Base-by-base conservation (phyloP, 1,284 basidiomycete species). In the Ustilago shanxiensis region DNA sequence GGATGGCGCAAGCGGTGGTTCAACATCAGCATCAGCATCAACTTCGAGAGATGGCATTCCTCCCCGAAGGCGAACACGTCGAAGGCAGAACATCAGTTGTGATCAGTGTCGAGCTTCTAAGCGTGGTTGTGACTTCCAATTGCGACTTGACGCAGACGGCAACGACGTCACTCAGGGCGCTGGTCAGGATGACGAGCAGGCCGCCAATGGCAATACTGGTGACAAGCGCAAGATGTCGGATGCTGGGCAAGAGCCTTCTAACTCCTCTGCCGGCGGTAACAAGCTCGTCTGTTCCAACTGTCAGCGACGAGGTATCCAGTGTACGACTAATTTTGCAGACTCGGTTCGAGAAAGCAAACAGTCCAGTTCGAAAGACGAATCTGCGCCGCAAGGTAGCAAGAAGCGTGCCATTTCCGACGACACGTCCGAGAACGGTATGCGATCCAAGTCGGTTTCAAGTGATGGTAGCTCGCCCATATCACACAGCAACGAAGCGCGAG, bases 51-150 rank as follows among this genome's bases (percentile, higher is more conserved):
- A 76, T 26, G 73, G 58, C 47, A 60, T 71, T n/a, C 61, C 73
- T 8, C 70, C 75, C 14, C 66, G 75, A 29, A 45, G 75, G 9
- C 59, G 75, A 20, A 77, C 71, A 22, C 70, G 76, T 16, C 47
- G 76, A 33, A 60, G 76, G 52, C 76, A 78, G 37, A 78, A 78
- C 53, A 74, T 78, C 61, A 78, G 76, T 74, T 78, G 76, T 24
- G 76, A 78, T 49, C 76, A 78, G 53, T 78, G 76, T 39, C 63
- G 76, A 24, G 76, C 76, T 13, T 78, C 76, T 14, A 78, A 78
- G 60, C 63, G 76, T 49, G 76, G 76, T 7, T 78, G 76, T 22
- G 76, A 78, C 33, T 78, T 78, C 28, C 76, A 78, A 47, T 60
- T 78, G 33, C 66, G 69, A 31, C 71, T 73, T 47, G 71, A 78